Percentiles rank a stretch among this genome's conserved stretches.
Conservation (phyloP, 2,329 filamentous ascomycete genomes). For the Zymoseptoria tritici region DNA sequence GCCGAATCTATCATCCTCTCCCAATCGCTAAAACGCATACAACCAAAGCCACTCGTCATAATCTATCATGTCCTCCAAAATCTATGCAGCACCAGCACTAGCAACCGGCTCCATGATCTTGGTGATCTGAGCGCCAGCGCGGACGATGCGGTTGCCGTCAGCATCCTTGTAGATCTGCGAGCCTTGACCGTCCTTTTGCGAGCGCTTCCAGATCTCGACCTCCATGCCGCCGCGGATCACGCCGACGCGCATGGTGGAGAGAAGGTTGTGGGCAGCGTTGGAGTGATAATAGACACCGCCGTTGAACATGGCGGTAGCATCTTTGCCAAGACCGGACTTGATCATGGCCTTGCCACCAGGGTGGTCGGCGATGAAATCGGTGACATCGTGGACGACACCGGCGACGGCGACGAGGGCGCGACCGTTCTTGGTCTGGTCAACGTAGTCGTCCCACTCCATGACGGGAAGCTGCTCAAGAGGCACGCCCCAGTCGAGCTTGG, state of each 20-base stretch:
- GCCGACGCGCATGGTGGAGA: conserved; percentile 81
- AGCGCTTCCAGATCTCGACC: conserved; percentile 88
- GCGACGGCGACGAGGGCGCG: conserved; percentile 70
- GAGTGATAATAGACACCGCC: conserved; percentile 85
- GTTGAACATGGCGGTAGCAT: conserved; percentile 86
- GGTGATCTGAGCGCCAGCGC: conserved; percentile 78
- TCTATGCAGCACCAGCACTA: conserved; percentile 73
- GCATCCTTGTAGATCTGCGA: conserved; percentile 73
- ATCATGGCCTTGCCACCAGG: conserved; percentile 88
- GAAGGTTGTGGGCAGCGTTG: conserved; percentile 81
- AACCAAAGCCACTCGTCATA: neutral
- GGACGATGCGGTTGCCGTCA: conserved; percentile 71
- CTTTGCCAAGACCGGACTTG: conserved; percentile 73
- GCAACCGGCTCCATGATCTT: conserved; percentile 72
- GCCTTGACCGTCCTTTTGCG: conserved; percentile 77
- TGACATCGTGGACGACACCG: conserved; percentile 79
- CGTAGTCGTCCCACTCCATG: conserved; percentile 79
- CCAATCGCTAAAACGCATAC: neutral
- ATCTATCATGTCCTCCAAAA: neutral
- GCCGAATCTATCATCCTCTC: neutral
- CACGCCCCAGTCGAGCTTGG: conserved; percentile 76
- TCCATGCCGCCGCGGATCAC: conserved; percentile 81
- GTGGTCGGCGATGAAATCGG: conserved; percentile 78
- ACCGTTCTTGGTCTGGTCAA: conserved; percentile 68
- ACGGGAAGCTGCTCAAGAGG: conserved; percentile 80